Base-by-base conservation (phyloP, 306 rosid species). In the Prunus salicina region DNA sequence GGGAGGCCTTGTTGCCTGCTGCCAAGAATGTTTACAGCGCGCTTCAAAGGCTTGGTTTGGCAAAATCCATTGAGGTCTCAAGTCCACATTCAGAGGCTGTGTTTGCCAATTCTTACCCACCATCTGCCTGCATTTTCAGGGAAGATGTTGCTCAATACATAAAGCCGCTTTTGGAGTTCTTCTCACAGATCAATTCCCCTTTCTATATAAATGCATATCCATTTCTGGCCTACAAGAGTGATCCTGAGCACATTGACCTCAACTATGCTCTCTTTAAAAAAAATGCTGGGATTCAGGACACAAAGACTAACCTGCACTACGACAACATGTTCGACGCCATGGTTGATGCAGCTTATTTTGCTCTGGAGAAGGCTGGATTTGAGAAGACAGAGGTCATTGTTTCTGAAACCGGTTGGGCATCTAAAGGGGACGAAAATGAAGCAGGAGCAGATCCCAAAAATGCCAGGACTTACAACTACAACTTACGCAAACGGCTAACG, bases 31-130 rank as follows among this genome's bases (percentile, higher is more conserved):
- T 95, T 3, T 86, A 90, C 46, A 87, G 22, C 71, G 89, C 93
- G 19, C 93, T 95, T 28, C 52, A 64, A 3, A 75, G 78, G 76
- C 88, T 95, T 50, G 72, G 24, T 70, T 76, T 95, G 63, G 52
- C 90, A 3, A 28, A 70, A n/a, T 18, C 57, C 9, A 75, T 95
- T 12, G 87, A 95, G 71, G 97, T 95, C 27, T 88, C 96, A 19
- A 95, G 90, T 69, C 97, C 99, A 25, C 97, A 95, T 81, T 95
- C 99, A 0, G 97, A 91, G 73, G 97, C 96, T 61, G 99, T 95
- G 1, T 95, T 95, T 51, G 92, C 89, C 6, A 88, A 79, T 76
- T 96, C 99, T 0, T 92, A n/a, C 49, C 99, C 99, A 0, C 99
- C 99, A 30, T 90, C 97, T 60, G 64, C 96, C 3, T 92, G 99